phyloP scores from a whole-genome alignment of 352 stramenopile species.

The Halophytophthora polymorphica region DNA sequence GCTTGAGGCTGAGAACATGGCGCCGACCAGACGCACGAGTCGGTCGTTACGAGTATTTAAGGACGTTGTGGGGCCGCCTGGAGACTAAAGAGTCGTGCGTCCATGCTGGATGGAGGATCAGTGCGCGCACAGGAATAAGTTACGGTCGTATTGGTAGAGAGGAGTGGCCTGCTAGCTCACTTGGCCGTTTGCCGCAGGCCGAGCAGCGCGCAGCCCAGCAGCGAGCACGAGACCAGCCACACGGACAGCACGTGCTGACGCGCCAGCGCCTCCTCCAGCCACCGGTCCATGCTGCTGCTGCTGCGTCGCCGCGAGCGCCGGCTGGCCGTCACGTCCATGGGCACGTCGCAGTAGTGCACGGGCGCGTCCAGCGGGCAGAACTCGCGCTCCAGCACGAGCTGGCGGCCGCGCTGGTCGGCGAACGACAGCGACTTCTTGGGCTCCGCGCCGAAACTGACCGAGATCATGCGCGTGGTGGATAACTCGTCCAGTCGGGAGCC shows the following conservation, averaged over 20 bases:
- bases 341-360: conserved; percentile 41
- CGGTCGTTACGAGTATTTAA: conserved; percentile 6
- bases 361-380: conserved; percentile 42
- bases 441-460: conserved; percentile 27
- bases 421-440: conserved; percentile 63
- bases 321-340: conserved; percentile 16
- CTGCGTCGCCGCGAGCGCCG: conserved; percentile 22
- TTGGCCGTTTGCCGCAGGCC: conserved; percentile 31
- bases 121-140: too few relatives aligned
- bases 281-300: conserved; percentile 27
- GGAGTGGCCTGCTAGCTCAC: conserved; percentile 5
- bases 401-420: conserved; percentile 48
- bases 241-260: conserved; percentile 50
- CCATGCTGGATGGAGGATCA: too few relatives aligned
- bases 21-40: neutral
- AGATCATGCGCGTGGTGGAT: conserved; percentile 28
- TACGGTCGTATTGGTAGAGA: conserved; percentile 10
- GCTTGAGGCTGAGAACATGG: neutral
- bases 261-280: conserved; percentile 36
- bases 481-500: conserved; percentile 29
- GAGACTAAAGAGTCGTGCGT: too few relatives aligned
- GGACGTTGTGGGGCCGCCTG: neutral
- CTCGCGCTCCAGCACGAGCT: conserved; percentile 48
- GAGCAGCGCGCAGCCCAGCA: conserved; percentile 42
- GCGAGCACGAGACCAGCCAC: conserved; percentile 49